A percentile compares a stretch with the other conserved stretches of the same genome.
These are phyloP conservation scores for Epichloe sibirici DNA, from an alignment of 2,329 filamentous ascomycete species.

Conservation along the genomic window DNA sequence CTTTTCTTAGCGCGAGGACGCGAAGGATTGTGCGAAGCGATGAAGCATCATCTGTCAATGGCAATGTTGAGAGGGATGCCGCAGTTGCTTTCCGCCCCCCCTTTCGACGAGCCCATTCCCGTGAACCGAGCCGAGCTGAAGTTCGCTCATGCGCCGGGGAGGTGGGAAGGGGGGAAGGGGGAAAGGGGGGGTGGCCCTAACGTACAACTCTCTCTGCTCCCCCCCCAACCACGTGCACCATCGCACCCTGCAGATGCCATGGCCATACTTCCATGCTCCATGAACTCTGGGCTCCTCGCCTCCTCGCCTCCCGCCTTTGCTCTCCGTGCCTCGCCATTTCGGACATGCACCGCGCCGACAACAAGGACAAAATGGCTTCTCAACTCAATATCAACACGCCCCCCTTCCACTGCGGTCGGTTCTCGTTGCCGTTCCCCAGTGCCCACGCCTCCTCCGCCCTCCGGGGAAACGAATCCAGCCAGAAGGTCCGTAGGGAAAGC, in stretches of 20 bases:
- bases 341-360: slow-evolving; percentile 6
- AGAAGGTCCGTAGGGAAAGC: neutral
- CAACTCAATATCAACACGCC: neutral
- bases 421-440: neutral
- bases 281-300: no score
- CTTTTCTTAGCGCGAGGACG: no score
- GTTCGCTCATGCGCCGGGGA: neutral
- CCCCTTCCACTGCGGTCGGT: neutral
- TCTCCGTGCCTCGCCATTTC: slow-evolving; percentile 2
- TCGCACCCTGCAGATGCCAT: neutral
- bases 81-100: no score
- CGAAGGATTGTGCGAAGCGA: no score
- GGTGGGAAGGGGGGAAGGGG: no score
- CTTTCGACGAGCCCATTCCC: no score
- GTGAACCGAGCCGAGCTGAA: no score
- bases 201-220: no score
- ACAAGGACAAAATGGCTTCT: neutral
- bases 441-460: neutral
- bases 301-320: no score
- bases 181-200: no score
- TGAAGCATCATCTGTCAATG: no score
- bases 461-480: neutral
- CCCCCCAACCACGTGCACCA: neutral
- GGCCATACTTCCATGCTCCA: neutral
- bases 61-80: no score